phyloP scores from a whole-genome alignment of 345 rosid genomes.

The Salix brachista region DNA sequence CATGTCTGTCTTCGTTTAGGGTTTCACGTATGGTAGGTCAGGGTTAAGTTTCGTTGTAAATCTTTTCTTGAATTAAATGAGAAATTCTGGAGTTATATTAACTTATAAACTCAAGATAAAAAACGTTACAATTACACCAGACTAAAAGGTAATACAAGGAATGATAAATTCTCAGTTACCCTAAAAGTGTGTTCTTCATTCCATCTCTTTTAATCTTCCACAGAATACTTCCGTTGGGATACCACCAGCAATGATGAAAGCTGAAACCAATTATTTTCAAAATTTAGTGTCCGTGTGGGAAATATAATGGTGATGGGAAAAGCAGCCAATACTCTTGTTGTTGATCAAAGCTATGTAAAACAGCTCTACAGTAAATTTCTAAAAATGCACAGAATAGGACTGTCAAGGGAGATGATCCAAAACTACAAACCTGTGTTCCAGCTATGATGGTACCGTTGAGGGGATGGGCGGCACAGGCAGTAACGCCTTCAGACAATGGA shows the following conservation, averaged over 20 bases:
- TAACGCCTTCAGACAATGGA: slow-evolving; percentile 66
- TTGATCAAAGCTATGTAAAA: neutral
- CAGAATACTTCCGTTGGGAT: slow-evolving; percentile 43
- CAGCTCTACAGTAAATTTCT: no score
- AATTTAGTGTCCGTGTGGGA: neutral
- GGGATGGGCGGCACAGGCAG: slow-evolving; percentile 74
- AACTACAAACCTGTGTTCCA: slow-evolving; percentile 69
- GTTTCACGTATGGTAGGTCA: no score
- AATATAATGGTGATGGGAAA: neutral
- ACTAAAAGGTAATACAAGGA: no score
- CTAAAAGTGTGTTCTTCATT: no score
- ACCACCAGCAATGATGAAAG: slow-evolving; percentile 53
- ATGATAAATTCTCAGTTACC: no score
- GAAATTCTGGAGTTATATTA: no score
- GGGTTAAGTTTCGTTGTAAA: no score
- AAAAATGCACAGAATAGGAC: neutral
- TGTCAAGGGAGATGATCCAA: neutral
- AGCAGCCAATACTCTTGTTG: neutral
- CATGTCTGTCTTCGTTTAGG: neutral
- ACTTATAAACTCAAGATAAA: no score
- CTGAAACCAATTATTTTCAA: slow-evolving; percentile 43
- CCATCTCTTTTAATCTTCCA: no score
- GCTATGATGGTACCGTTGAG: slow-evolving; percentile 63
- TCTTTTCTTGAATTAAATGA: no score
- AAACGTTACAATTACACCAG: no score